These are phyloP conservation scores for Trichosanthes truncata DNA, from an alignment of 306 rosid genomes.

Conservation along the genomic window DNA sequence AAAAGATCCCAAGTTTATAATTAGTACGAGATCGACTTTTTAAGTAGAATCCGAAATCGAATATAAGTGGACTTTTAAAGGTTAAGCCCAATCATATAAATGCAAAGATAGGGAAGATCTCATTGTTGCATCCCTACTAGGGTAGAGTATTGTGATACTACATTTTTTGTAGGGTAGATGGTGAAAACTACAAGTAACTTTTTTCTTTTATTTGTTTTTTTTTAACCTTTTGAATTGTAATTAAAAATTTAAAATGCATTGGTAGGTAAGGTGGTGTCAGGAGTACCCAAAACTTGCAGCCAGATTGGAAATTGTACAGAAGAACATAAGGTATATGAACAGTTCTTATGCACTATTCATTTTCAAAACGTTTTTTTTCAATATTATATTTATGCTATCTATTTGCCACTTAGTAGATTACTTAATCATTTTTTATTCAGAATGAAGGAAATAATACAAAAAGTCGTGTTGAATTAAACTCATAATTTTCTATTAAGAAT, in stretches of 20 bases:
- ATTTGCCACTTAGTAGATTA: not conserved
- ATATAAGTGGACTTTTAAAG: no score
- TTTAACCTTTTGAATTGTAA: not conserved
- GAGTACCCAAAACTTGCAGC: conserved; percentile 47
- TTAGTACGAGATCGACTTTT: no score
- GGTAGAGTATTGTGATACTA: not conserved
- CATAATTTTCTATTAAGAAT: not conserved
- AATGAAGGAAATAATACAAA: not conserved
- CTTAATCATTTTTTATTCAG: not conserved
- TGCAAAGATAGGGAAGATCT: not conserved
- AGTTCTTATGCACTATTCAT: not conserved
- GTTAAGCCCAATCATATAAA: no score
- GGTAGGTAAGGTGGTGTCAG: conserved; percentile 33
- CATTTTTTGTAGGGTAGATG: not conserved
- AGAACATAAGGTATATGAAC: conserved; percentile 39
- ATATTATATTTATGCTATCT: not conserved
- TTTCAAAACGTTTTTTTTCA: not conserved
- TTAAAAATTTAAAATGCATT: not conserved
- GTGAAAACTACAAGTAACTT: not conserved
- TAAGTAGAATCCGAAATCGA: no score
- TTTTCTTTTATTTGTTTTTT: not conserved
- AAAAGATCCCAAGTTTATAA: no score
- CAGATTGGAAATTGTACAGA: conserved; percentile 48
- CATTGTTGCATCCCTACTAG: not conserved
- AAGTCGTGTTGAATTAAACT: not conserved